Conservation (phyloP, 2,329 filamentous ascomycete species). For the Diplocarpon mali region DNA sequence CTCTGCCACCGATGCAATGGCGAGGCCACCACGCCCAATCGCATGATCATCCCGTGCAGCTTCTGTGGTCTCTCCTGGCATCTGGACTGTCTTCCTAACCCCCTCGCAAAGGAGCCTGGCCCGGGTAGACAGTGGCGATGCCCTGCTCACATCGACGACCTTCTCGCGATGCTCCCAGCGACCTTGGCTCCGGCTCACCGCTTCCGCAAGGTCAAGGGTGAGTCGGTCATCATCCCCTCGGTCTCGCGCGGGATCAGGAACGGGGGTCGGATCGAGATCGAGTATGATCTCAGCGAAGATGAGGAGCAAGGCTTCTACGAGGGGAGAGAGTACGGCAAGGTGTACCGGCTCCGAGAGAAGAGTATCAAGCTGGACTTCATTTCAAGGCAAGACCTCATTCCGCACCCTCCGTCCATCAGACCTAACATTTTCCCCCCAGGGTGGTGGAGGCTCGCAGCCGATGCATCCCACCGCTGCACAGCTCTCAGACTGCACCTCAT, state of each 20-base stretch:
- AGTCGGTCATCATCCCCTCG: slow-evolving; percentile 39
- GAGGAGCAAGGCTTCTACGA: slow-evolving; percentile 44
- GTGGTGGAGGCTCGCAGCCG: slow-evolving; percentile 13
- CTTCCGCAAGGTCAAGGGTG: slow-evolving; percentile 48
- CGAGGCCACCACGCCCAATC: slow-evolving; percentile 44
- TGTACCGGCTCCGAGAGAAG: slow-evolving; percentile 51
- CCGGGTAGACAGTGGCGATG: slow-evolving; percentile 73
- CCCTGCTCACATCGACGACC: slow-evolving; percentile 72
- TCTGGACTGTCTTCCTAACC: slow-evolving; percentile 81
- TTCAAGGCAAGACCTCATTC: slow-evolving; percentile 35
- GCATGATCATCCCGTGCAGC: slow-evolving; percentile 78
- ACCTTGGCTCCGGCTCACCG: slow-evolving; percentile 48
- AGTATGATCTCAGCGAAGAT: slow-evolving; percentile 45
- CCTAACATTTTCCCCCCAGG: slow-evolving; percentile 13
- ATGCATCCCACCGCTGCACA: slow-evolving; percentile 3
- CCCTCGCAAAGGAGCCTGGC: slow-evolving; percentile 66
- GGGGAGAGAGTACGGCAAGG: slow-evolving; percentile 48
- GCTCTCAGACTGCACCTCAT: neutral
- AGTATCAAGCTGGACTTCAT: slow-evolving; percentile 67
- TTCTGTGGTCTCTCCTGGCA: slow-evolving; percentile 78
- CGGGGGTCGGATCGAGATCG: slow-evolving; percentile 62
- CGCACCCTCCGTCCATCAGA: neutral
- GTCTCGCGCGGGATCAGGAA: slow-evolving; percentile 56
- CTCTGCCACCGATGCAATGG: slow-evolving; percentile 68
- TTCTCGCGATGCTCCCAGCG: slow-evolving; percentile 48